Evolutionary conservation across 306 rosid genomes (phyloP), one percentile per base, ranked within the genome.

Genomic region (Carpinus viminea): DNA sequence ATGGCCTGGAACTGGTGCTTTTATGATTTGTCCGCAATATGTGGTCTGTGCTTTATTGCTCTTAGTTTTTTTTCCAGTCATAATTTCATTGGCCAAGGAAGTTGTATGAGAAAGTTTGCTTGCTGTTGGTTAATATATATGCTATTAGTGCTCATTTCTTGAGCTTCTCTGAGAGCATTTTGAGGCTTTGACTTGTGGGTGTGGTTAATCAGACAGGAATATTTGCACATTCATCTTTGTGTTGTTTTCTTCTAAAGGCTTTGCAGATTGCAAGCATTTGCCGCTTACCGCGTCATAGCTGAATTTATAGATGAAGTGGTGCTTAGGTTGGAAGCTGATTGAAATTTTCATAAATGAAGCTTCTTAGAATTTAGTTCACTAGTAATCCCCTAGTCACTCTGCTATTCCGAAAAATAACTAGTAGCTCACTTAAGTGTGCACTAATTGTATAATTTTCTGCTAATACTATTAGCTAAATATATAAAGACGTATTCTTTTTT

Each of bases 401-500:
- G 7, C 16, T 20, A 12, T 74, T 56, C 21, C 3, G 26, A 31
- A 46, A 74, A 59, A n/a, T 31, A 15, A 41, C 3, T 45, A 3
- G 15, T 2, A 41, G 9, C 70, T 34, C 3, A 2, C 71, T 65
- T 65, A 6, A 46, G 9, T 46, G 21, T 78, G 53, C 7, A 15
- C 17, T 71, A 24, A 24, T 45, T 50, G 0, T 4, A 11, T 68
- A 31, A 16, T n/a, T 16, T 1, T 0, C 1, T 56, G 62, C 60
- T 72, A 0, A 52, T 45, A 46, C 31, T 76, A 57, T 47, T 15
- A 51, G 52, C 71, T 65, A 18, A 8, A 36, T 73, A 8, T 38
- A 21, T 72, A 80, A 18, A 76, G 55, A 68, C 48, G 48, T 72
- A 18, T 76, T 20, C 13, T 21, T 72, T 7, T 78, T 80, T 83